phyloP scores from a whole-genome alignment of 441 rosid genomes.

The Populus tomentosa region DNA sequence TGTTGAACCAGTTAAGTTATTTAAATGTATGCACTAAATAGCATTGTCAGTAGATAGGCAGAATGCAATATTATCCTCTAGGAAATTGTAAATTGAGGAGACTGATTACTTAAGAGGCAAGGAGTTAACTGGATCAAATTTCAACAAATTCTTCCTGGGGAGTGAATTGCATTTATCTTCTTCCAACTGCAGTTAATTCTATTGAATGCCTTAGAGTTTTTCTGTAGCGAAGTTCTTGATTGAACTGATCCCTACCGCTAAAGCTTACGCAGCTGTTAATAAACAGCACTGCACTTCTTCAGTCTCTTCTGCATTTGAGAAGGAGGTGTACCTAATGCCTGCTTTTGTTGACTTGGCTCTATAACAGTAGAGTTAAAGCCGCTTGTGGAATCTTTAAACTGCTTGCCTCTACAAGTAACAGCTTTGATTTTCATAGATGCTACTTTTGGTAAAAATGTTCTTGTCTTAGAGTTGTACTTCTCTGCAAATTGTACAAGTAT shows the following conservation, averaged over 20 bases:
- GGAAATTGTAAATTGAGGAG: slow-evolving; percentile 4
- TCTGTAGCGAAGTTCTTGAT: not conserved
- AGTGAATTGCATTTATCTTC: not conserved
- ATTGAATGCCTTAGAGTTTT: not conserved
- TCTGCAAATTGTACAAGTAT: not conserved
- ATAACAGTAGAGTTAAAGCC: not conserved
- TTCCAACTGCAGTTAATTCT: not conserved
- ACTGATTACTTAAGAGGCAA: not conserved
- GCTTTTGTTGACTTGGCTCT: not conserved
- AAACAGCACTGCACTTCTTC: not conserved
- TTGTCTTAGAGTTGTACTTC: not conserved
- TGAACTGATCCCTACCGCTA: not conserved
- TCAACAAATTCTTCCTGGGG: not conserved
- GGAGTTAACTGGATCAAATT: not conserved
- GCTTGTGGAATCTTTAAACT: too few relatives aligned
- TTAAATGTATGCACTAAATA: not conserved
- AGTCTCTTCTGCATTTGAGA: not conserved
- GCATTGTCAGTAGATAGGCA: not conserved
- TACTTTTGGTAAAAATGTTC: not conserved
- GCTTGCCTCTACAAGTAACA: not conserved
- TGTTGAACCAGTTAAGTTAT: not conserved
- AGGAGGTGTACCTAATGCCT: not conserved
- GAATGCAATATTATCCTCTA: not conserved
- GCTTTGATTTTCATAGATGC: not conserved
- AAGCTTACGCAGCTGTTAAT: slow-evolving; percentile 1